Evolutionary conservation across 2,329 filamentous ascomycete genomes (phyloP).

Genomic region (Hypoxylon sp.): DNA sequence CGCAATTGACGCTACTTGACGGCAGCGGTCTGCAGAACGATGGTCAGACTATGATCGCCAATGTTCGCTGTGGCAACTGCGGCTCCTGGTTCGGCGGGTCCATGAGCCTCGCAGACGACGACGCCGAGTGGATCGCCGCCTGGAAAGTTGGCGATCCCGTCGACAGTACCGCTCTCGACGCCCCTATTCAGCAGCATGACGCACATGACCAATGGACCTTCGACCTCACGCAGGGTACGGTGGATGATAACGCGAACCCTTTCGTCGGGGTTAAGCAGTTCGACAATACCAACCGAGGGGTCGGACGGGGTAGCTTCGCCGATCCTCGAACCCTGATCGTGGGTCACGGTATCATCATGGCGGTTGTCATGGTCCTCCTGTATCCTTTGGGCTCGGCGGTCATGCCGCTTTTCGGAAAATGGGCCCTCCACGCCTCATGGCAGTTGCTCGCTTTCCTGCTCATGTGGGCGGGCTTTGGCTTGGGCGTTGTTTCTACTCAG

Average conservation of each 20-base stretch:
- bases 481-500: slow-evolving; percentile 60
- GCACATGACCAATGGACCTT: slow-evolving; percentile 54
- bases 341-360: slow-evolving; percentile 69
- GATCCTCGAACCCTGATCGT: slow-evolving; percentile 42
- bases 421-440: slow-evolving; percentile 64
- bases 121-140: slow-evolving; percentile 61
- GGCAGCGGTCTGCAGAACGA: slow-evolving; percentile 64
- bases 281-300: slow-evolving; percentile 27
- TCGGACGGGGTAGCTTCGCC: slow-evolving; percentile 21
- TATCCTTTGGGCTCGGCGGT: slow-evolving; percentile 68
- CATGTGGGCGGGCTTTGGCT: slow-evolving; percentile 65
- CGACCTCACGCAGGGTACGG: slow-evolving; percentile 57
- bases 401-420: slow-evolving; percentile 67
- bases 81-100: slow-evolving; percentile 54
- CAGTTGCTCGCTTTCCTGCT: slow-evolving; percentile 63
- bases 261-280: slow-evolving; percentile 48
- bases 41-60: slow-evolving; percentile 62
- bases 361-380: slow-evolving; percentile 63
- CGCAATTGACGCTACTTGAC: slow-evolving; percentile 61
- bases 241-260: slow-evolving; percentile 61
- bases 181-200: slow-evolving; percentile 58
- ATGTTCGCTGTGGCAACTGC: slow-evolving; percentile 65
- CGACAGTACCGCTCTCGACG: slow-evolving; percentile 52
- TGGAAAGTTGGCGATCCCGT: slow-evolving; percentile 60
- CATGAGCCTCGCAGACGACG: slow-evolving; percentile 53